Evolutionary conservation across 2,329 filamentous ascomycete species (phyloP), one percentile per base, ranked within the genome.

Genomic region (Fusarium sterilihyphosum): DNA sequence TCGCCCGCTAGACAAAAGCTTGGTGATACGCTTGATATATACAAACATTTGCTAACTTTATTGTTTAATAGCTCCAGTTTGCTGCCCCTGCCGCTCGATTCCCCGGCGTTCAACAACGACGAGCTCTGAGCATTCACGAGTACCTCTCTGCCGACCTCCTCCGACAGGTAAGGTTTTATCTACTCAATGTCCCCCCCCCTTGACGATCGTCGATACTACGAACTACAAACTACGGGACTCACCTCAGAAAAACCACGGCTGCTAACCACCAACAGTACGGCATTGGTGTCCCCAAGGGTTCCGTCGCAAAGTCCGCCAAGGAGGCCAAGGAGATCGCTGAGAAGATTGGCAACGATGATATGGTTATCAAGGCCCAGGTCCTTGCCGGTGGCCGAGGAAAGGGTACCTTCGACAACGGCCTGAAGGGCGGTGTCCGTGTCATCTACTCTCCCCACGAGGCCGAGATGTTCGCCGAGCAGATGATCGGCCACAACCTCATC

Each of bases 291-390:
- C 96, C 96, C 79, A 93, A 95, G 84, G 96, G 96, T 78, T 88
- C 92, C 82, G 95, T 97, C 81, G 96, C 96, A 78, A 92, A 91
- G 84, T 92, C 88, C 73, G 90, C 93, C 54, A 91, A 92, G 81
- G 96, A 98, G 88, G 96, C 96, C 78, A 96, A 98, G 90, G 88
- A 91, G 80, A 90, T 98, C 81, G 96, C 96, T 67, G 95, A 96
- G 87, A 88, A 92, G 77, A 96, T 99, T 82, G 93, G 94, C 88
- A 93, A 90, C 80, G 96, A 97, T 83, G 96, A 99, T 85, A 96
- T 98, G 91, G 96, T 99, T 79, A 98, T 99, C 90, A 99, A 99
- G 91, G 96, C 96, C 73, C 96, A 99, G 88, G 96, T 99, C 71
- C 93, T 99, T 74, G 96, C 96, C 73, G 96, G 96, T 86, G 96